phyloP scores from a whole-genome alignment of 2,329 filamentous ascomycete species.

The Ophiostoma ulmi region DNA sequence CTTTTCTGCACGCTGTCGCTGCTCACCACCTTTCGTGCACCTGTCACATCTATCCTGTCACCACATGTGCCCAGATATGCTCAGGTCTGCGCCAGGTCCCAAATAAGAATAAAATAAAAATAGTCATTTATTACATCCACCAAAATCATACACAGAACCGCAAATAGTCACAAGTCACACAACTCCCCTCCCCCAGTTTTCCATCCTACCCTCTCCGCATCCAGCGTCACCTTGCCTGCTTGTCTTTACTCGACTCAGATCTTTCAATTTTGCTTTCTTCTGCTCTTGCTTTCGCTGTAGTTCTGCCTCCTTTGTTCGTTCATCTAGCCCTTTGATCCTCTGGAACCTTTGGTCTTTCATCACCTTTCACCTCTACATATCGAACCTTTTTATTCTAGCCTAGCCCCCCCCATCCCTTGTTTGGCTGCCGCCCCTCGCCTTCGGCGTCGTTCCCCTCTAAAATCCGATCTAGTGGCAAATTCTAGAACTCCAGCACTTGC shows the following conservation, averaged over 20 bases:
- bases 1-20: constrained; percentile 7
- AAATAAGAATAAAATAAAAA: not conserved
- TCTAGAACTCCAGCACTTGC: constrained; percentile 20
- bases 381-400: constrained; percentile 15
- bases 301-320: not conserved
- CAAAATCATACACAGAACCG: not conserved
- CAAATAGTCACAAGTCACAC: constrained; percentile 12
- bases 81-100: constrained; percentile 10
- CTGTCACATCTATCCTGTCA: constrained; percentile 20
- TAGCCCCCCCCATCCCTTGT: constrained; percentile 3
- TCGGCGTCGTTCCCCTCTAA: constrained; percentile 21
- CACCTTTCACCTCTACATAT: not conserved
- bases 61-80: constrained; percentile 14
- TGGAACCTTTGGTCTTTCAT: not conserved
- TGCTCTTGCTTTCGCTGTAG: not conserved
- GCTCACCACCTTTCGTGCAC: constrained; percentile 5
- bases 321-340: constrained; percentile 2
- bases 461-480: constrained; percentile 25
- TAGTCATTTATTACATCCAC: not conserved
- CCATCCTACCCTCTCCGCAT: constrained; percentile 14
- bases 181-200: constrained; percentile 14
- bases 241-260: not conserved
- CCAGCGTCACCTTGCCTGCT: constrained; percentile 7
- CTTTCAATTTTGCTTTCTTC: not conserved
- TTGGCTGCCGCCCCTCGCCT: constrained; percentile 19